Evolutionary conservation across 768 basidiomycete species (phyloP).

Genomic region (Mycena alexandri): DNA sequence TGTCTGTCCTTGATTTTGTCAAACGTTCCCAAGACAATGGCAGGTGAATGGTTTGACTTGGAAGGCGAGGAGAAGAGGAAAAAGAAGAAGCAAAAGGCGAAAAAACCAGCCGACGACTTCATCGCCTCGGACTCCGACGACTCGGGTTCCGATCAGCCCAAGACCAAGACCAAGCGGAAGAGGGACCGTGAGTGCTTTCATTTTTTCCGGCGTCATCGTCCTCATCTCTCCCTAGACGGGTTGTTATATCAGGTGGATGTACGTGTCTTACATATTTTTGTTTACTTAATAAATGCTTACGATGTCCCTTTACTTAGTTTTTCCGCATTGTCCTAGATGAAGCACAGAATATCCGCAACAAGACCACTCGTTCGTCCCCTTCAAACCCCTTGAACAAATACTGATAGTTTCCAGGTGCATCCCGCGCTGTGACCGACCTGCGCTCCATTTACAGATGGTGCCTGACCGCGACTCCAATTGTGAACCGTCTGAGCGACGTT

Average conservation of each 20-base stretch:
- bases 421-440: conserved; percentile 68
- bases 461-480: conserved; percentile 70
- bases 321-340: conserved; percentile 69
- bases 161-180: conserved; percentile 50
- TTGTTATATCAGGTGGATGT: conserved; percentile 66
- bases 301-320: conserved; percentile 49
- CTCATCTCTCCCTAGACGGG: conserved; percentile 49
- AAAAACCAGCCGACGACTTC: conserved; percentile 46
- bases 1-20: neutral
- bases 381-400: neutral
- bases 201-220: neutral
- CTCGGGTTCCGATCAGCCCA: conserved; percentile 39
- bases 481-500: conserved; percentile 70
- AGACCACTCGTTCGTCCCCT: conserved; percentile 56
- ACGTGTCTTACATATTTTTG: conserved; percentile 22
- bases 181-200: conserved; percentile 44
- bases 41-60: conserved; percentile 69
- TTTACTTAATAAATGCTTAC: neutral
- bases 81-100: conserved; percentile 48
- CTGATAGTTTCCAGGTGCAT: conserved; percentile 54
- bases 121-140: conserved; percentile 54
- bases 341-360: conserved; percentile 67
- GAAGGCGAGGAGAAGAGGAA: conserved; percentile 61
- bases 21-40: conserved; percentile 59
- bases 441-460: conserved; percentile 72